Evolutionary conservation across 148 eudicot genomes (phyloP).

Genomic region (Polygonum maritimum): DNA sequence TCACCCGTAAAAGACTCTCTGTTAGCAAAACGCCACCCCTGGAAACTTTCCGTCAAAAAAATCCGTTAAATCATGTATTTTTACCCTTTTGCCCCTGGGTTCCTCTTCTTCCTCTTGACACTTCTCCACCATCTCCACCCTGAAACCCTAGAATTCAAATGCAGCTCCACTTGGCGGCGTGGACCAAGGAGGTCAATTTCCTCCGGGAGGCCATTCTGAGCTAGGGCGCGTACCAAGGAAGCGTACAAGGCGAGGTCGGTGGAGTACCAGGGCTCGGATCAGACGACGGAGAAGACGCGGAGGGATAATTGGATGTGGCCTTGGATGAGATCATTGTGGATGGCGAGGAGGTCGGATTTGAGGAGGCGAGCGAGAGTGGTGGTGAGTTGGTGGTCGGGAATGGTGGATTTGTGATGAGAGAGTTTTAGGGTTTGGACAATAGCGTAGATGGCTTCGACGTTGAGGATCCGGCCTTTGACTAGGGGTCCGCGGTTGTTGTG

Average conservation of each 20-base stretch:
- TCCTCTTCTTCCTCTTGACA: no score
- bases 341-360: slow-evolving; percentile 71
- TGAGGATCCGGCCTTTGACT: slow-evolving; percentile 56
- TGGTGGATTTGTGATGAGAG: slow-evolving; percentile 24
- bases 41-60: no score
- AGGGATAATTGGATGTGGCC: slow-evolving; percentile 46
- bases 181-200: slow-evolving; percentile 38
- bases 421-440: slow-evolving; percentile 73
- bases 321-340: slow-evolving; percentile 65
- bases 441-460: slow-evolving; percentile 80
- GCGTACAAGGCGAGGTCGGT: slow-evolving; percentile 39
- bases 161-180: no score
- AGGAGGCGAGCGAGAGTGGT: slow-evolving; percentile 48
- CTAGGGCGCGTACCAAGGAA: slow-evolving; percentile 34
- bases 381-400: slow-evolving; percentile 16
- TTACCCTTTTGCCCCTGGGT: no score
- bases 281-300: slow-evolving; percentile 44
- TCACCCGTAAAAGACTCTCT: no score
- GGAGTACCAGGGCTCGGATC: slow-evolving; percentile 45
- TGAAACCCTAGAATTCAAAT: no score
- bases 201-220: slow-evolving; percentile 23
- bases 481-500: slow-evolving; percentile 67
- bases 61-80: no score
- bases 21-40: no score
- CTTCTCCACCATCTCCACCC: no score